These are phyloP conservation scores for Albatrellus ellisii DNA, from an alignment of 768 basidiomycete genomes.

Conservation along the genomic window DNA sequence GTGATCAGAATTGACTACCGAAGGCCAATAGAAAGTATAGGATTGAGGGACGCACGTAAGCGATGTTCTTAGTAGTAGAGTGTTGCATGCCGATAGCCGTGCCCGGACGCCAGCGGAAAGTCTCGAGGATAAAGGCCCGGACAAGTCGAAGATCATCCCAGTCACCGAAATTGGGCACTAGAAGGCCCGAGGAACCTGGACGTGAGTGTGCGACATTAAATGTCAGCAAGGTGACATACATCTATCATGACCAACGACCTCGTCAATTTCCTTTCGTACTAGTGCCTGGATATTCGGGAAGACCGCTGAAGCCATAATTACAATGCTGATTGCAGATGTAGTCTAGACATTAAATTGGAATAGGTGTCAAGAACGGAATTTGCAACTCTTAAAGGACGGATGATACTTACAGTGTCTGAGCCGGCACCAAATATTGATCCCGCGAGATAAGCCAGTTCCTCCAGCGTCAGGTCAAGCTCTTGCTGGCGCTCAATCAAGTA, in stretches of 20 bases:
- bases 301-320: slow-evolving; percentile 26
- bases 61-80: slow-evolving; percentile 47
- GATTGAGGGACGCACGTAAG: slow-evolving; percentile 35
- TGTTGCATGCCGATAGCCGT: slow-evolving; percentile 28
- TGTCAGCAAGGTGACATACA: slow-evolving; percentile 14
- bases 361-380: not conserved
- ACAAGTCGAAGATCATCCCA: slow-evolving; percentile 23
- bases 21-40: not conserved
- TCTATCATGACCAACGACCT: slow-evolving; percentile 22
- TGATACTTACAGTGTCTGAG: slow-evolving; percentile 23
- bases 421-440: slow-evolving; percentile 32
- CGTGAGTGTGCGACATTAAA: too few relatives aligned
- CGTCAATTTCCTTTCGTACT: slow-evolving; percentile 26
- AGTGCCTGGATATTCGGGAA: slow-evolving; percentile 22
- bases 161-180: slow-evolving; percentile 31
- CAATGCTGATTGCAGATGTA: slow-evolving; percentile 15
- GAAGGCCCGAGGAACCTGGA: too few relatives aligned
- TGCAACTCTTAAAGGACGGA: not conserved
- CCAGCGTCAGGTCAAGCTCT: slow-evolving; percentile 19
- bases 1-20: not conserved
- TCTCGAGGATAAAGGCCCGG: slow-evolving; percentile 28
- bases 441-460: slow-evolving; percentile 26
- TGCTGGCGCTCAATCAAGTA: slow-evolving; percentile 25
- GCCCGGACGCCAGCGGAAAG: slow-evolving; percentile 29
- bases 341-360: slow-evolving; percentile 15